A percentile compares a stretch with the other conserved stretches of the same genome.
These are phyloP conservation scores for Penicillium bialowiezense DNA, from an alignment of 495 filamentous ascomycete genomes.

Conservation along the genomic window DNA sequence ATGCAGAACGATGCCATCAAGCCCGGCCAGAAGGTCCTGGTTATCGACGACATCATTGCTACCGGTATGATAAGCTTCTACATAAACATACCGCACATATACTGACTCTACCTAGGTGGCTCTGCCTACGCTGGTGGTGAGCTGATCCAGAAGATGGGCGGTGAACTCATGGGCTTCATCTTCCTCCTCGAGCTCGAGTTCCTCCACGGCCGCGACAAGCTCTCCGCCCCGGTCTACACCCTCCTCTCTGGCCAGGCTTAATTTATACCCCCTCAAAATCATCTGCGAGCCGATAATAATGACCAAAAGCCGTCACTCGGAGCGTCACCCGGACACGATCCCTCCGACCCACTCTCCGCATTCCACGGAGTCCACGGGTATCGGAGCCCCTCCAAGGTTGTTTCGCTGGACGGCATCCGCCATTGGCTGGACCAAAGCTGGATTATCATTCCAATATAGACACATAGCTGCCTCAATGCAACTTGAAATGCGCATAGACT, in stretches of 20 bases:
- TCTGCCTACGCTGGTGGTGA: slow-evolving; percentile 84
- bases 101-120: slow-evolving; percentile 60
- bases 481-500: slow-evolving; percentile 5
- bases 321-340: not conserved
- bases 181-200: slow-evolving; percentile 97
- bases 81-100: not conserved
- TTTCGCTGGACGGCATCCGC: slow-evolving; percentile 7
- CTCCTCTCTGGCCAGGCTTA: slow-evolving; percentile 64
- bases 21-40: slow-evolving; percentile 81
- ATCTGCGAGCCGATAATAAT: slow-evolving; percentile 9
- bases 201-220: slow-evolving; percentile 86
- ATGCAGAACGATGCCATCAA: slow-evolving; percentile 85
- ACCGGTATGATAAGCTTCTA: slow-evolving; percentile 63
- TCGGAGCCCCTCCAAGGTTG: not conserved
- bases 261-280: slow-evolving; percentile 13
- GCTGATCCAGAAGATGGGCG: slow-evolving; percentile 81
- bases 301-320: slow-evolving; percentile 6
- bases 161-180: slow-evolving; percentile 79
- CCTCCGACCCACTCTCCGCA: too few relatives aligned
- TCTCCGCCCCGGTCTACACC: slow-evolving; percentile 81
- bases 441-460: slow-evolving; percentile 13
- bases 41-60: slow-evolving; percentile 98
- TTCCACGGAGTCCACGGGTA: not conserved
- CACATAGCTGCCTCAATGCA: slow-evolving; percentile 6
- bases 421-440: slow-evolving; percentile 6